Conservation (phyloP, 2,329 filamentous ascomycete genomes). For the Nemania sp. region DNA sequence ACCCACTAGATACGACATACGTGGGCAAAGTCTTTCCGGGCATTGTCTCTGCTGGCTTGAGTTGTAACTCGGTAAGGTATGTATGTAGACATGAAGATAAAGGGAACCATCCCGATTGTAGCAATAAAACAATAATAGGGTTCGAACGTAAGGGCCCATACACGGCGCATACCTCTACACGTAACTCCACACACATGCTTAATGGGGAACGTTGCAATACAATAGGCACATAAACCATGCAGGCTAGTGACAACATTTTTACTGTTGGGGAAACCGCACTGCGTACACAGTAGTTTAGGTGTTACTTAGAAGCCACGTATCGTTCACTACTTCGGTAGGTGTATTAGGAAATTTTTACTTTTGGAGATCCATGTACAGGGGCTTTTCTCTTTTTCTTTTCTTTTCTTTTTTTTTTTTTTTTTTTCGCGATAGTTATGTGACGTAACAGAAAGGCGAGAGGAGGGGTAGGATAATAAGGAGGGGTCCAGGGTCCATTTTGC, state of each 20-base stretch:
- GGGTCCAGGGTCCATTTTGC: constrained; percentile 11
- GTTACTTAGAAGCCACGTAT: too few relatives aligned
- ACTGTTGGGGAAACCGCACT: too few relatives aligned
- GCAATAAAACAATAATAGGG: neutral
- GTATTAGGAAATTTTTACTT: too few relatives aligned
- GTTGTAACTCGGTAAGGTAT: neutral
- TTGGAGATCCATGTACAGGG: too few relatives aligned
- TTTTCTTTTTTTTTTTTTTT: neutral
- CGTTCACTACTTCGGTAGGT: too few relatives aligned
- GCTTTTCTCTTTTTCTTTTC: too few relatives aligned
- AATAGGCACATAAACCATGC: too few relatives aligned
- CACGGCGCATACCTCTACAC: too few relatives aligned
- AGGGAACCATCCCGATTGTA: neutral
- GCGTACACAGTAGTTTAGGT: too few relatives aligned
- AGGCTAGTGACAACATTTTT: too few relatives aligned
- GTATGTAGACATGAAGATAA: neutral
- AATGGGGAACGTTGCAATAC: neutral
- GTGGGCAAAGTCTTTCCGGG: constrained; percentile 3
- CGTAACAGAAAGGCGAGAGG: constrained; percentile 10
- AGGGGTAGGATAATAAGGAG: constrained; percentile 21
- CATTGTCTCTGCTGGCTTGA: neutral
- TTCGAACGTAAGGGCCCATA: neutral
- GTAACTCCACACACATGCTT: neutral
- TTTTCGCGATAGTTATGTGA: constrained; percentile 3
- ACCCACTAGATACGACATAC: constrained; percentile 10